A percentile compares a stretch with the other conserved stretches of the same genome.
phyloP scores from a whole-genome alignment of 208 protist genomes.

The Trypanosoma boissoni region DNA sequence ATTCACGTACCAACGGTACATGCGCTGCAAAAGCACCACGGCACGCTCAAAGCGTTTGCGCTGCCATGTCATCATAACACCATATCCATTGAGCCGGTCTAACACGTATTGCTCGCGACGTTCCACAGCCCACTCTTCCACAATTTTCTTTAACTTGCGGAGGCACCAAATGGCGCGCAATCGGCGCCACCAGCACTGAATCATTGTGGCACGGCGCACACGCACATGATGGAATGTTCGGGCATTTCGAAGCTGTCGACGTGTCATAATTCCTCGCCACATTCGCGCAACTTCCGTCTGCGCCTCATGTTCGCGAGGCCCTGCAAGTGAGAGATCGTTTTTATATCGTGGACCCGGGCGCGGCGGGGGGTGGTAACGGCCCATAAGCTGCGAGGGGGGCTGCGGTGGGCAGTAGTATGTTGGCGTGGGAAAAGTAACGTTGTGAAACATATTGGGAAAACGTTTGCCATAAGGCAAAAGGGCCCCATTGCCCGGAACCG shows the following conservation, averaged over 20 bases:
- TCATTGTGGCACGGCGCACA: constrained; percentile 45
- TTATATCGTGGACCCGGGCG: constrained; percentile 36
- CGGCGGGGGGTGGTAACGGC: constrained; percentile 46
- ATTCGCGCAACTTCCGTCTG: constrained; percentile 62
- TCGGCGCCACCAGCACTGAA: constrained; percentile 84
- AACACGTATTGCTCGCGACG: constrained; percentile 37
- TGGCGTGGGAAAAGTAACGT: constrained; percentile 57
- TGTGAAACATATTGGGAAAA: constrained; percentile 39
- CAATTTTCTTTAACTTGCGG: constrained; percentile 32
- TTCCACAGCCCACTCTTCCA: constrained; percentile 48
- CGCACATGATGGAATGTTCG: constrained; percentile 39
- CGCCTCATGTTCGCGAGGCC: constrained; percentile 56
- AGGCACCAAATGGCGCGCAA: constrained; percentile 34
- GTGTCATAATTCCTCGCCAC: constrained; percentile 77
- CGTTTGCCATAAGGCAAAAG: constrained; percentile 2
- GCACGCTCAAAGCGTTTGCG: constrained; percentile 56
- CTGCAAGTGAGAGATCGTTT: constrained; percentile 58
- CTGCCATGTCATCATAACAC: constrained; percentile 79
- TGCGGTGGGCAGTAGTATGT: constrained; percentile 67
- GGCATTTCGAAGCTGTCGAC: constrained; percentile 51
- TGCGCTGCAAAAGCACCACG: constrained; percentile 60
- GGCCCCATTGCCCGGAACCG: background rate
- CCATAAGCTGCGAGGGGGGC: constrained; percentile 54
- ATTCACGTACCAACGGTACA: constrained; percentile 61
- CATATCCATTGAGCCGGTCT: constrained; percentile 36